Base-by-base conservation (phyloP, 2,329 filamentous ascomycete genomes). In the Teratosphaeria gauchensis region DNA sequence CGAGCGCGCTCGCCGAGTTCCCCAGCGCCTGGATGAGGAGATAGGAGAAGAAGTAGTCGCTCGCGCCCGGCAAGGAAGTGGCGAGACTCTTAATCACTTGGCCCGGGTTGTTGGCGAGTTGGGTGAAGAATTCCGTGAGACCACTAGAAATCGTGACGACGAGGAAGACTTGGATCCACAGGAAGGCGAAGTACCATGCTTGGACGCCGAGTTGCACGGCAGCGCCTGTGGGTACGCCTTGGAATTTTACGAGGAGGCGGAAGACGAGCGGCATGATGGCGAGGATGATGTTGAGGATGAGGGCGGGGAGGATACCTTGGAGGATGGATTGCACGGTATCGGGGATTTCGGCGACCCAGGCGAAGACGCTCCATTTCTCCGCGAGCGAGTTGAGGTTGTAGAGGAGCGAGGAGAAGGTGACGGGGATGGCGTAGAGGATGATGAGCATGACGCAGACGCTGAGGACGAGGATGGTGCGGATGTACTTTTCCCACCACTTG, bases 1-100 rank as follows among this genome's bases (percentile, higher is more conserved):
- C 78, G 3, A 97, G 78, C 0, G 90, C 92, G 72, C 89, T 91
- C 95, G 63, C 87, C 79, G 53, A 91, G 62, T 90, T 91, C 62
- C 90, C 91, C 66, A 97, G 80, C 0, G 92, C 90, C 69, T 97
- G 94, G 9, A 99, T 85, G 70, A 96, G 87, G 85, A 99, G 92
- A 81, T 99, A 99, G 0, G 90, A 92, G 79, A 96, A 97, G 78
- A 97, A 99, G 74, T 97, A 99, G 71, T 96, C 96, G 66, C 90
- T 88, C 0, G 92, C 87, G 65, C 84, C 88, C 1, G 94, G 94
- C 4, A 99, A 77, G 61, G 92, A 94, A 11, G 78, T 72, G 0
- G 92, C 92, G 31, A 99, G 77, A 0, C 88, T 79, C 19, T 83
- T 73, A 0, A 94, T 84, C 59, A 95, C 83, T 42, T 80, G 80